phyloP scores from a whole-genome alignment of 1,284 basidiomycete species.

The Exobasidium cylindrosporum region DNA sequence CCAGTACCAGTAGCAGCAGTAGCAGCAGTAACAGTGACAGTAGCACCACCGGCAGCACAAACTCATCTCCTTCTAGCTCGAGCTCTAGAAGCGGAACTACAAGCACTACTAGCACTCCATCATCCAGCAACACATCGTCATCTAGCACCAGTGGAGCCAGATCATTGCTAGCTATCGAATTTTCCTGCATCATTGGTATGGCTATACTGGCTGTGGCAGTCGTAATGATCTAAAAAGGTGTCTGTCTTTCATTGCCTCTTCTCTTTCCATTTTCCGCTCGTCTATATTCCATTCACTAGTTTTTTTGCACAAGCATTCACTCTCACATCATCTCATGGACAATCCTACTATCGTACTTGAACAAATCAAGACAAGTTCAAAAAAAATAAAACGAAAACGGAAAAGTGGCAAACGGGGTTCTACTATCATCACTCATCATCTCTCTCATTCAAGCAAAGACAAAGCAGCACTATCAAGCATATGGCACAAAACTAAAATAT shows the following conservation, averaged over 20 bases:
- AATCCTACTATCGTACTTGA: no score
- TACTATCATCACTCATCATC: no score
- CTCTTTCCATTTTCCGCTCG: neutral
- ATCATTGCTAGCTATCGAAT: neutral
- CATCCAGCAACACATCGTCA: neutral
- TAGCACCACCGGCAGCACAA: neutral
- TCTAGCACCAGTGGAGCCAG: neutral
- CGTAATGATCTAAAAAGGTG: neutral
- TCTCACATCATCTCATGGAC: no score
- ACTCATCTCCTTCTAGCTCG: neutral
- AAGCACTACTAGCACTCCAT: neutral
- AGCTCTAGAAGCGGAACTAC: neutral
- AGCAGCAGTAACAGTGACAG: neutral
- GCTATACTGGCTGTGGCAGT: neutral
- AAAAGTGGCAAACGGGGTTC: no score
- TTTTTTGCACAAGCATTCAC: no score
- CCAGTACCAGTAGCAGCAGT: neutral
- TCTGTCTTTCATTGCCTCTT: neutral
- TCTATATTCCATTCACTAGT: neutral
- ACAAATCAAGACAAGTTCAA: no score
- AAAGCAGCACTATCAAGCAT: no score
- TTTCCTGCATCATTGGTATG: neutral
- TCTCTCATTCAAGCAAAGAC: no score
- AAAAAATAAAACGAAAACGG: no score
- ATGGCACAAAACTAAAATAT: no score